A percentile compares a stretch with the other conserved stretches of the same genome.
phyloP scores from a whole-genome alignment of 2,329 filamentous ascomycete genomes.

The Botrytis medusae region DNA sequence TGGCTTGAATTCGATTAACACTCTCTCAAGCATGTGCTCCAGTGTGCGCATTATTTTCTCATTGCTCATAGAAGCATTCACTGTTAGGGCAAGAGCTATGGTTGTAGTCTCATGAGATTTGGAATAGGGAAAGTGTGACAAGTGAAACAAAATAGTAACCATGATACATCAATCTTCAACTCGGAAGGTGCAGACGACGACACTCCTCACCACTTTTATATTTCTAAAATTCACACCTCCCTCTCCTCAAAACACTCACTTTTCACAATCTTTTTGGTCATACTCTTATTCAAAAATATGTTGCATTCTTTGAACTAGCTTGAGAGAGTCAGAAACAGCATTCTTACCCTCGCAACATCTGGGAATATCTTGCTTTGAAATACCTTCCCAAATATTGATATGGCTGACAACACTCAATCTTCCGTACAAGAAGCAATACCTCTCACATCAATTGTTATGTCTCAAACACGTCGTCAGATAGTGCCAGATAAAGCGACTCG shows the following conservation, averaged over 20 bases:
- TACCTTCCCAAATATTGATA: not conserved
- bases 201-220: too few species aligned
- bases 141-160: slow-evolving; percentile 19
- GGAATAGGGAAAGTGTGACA: not conserved
- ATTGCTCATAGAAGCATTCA: not conserved
- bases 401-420: not conserved
- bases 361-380: not conserved
- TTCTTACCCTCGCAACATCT: not conserved
- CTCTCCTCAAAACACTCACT: slow-evolving; percentile 22
- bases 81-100: not conserved
- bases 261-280: slow-evolving; percentile 33
- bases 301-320: not conserved
- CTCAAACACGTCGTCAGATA: not conserved
- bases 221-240: not conserved
- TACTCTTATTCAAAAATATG: not conserved
- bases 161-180: not conserved
- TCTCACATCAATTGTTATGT: not conserved
- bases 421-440: not conserved
- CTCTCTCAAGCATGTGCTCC: not conserved
- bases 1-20: not conserved
- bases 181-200: not conserved
- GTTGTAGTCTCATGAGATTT: not conserved
- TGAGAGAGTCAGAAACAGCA: not conserved
- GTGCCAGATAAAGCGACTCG: not conserved
- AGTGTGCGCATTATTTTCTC: not conserved